Percentiles rank a stretch among this genome's conserved stretches.
These are phyloP conservation scores for Kondoa malvinella DNA, from an alignment of 768 basidiomycete species.

Conservation along the genomic window DNA sequence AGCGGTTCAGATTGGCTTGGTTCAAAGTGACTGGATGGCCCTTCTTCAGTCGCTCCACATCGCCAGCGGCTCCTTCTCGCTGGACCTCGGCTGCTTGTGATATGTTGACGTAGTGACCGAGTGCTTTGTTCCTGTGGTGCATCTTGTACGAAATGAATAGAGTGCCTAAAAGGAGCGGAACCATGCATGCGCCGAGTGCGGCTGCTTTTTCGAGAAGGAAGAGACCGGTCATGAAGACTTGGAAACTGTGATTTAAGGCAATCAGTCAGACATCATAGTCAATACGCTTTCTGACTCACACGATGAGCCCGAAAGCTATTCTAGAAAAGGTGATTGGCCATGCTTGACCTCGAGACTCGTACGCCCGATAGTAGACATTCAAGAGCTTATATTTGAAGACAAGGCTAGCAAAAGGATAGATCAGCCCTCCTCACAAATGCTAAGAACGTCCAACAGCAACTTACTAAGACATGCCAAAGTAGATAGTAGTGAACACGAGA, in stretches of 20 bases:
- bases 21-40: constrained; percentile 78
- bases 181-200: constrained; percentile 46
- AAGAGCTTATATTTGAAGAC: constrained; percentile 39
- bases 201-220: constrained; percentile 56
- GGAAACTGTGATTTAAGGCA: constrained; percentile 37
- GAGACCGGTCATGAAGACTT: constrained; percentile 91
- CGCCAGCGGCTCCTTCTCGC: constrained; percentile 48
- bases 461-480: constrained; percentile 77
- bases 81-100: constrained; percentile 78
- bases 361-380: constrained; percentile 72
- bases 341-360: constrained; percentile 90
- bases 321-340: constrained; percentile 93
- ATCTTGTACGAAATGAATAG: constrained; percentile 67
- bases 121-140: constrained; percentile 46
- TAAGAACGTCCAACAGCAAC: background rate
- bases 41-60: constrained; percentile 52
- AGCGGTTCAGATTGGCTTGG: constrained; percentile 71
- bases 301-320: constrained; percentile 76
- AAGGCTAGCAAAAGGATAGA: constrained; percentile 35
- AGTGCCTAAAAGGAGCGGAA: constrained; percentile 60
- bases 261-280: background rate
- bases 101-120: constrained; percentile 68
- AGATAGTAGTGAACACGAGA: constrained; percentile 81
- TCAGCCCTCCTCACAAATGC: background rate
- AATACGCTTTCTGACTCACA: constrained; percentile 30